Percentiles rank a stretch among this genome's conserved stretches.
Evolutionary conservation across 2,329 filamentous ascomycete species (phyloP).

Genomic region (Clarireedia paspali): DNA sequence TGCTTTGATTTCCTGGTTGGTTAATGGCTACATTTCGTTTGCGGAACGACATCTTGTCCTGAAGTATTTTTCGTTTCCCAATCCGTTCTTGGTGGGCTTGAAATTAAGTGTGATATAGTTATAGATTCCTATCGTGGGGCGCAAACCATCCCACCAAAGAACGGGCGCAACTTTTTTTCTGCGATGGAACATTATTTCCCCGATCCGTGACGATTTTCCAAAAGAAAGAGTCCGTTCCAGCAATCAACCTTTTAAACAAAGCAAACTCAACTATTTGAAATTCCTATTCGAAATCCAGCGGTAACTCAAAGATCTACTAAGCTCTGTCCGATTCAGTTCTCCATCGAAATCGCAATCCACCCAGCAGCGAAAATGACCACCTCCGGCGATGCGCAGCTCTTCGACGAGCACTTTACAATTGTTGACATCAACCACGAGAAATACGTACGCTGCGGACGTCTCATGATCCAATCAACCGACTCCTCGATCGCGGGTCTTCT

Average conservation of each 20-base stretch:
- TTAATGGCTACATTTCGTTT: conserved; percentile 56
- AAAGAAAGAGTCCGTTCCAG: not conserved
- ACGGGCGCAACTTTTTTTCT: not conserved
- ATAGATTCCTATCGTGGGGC: not conserved
- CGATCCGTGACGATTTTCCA: not conserved
- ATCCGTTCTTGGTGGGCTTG: not conserved
- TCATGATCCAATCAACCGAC: conserved; percentile 70
- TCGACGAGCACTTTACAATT: conserved; percentile 85
- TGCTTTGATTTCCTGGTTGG: conserved; percentile 17
- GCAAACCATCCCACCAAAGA: not conserved
- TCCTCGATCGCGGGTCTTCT: conserved; percentile 70
- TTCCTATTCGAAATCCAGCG: too few species aligned
- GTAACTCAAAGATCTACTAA: too few species aligned
- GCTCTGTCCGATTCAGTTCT: not conserved
- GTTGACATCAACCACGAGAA: conserved; percentile 74
- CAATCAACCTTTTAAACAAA: not conserved
- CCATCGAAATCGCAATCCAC: conserved; percentile 36
- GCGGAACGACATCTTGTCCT: conserved; percentile 52
- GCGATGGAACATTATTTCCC: not conserved
- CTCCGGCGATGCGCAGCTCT: conserved; percentile 83
- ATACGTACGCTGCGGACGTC: conserved; percentile 90
- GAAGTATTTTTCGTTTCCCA: not conserved
- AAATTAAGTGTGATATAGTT: not conserved
- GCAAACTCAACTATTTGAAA: not conserved
- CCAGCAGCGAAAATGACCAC: conserved; percentile 58